These are phyloP conservation scores for Ascoidea asiatica DNA, from an alignment of 805 yeast genomes.

Conservation along the genomic window DNA sequence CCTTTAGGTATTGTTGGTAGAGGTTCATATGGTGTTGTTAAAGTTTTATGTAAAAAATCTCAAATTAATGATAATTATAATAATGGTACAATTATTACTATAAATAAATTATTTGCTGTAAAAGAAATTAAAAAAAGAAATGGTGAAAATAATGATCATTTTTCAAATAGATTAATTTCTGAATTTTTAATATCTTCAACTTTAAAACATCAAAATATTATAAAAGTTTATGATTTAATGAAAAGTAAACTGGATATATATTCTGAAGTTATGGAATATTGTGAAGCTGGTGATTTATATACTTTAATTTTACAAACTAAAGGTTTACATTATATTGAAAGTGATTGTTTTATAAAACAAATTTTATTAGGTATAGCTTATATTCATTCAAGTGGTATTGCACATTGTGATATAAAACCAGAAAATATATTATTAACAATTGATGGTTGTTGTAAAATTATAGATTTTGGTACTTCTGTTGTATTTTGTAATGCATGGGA, in stretches of 20 bases:
- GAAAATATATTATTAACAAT: constrained; percentile 69
- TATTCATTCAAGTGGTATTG: constrained; percentile 84
- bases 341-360: constrained; percentile 86
- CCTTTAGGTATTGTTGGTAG: constrained; percentile 49
- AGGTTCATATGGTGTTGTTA: constrained; percentile 92
- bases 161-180: constrained; percentile 59
- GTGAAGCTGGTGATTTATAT: constrained; percentile 72
- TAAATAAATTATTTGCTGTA: constrained; percentile 68
- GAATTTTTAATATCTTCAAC: constrained; percentile 78
- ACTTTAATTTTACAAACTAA: constrained; percentile 64
- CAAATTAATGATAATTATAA: constrained; percentile 26
- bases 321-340: constrained; percentile 69
- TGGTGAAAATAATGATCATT: constrained; percentile 50
- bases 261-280: constrained; percentile 77
- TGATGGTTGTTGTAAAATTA: constrained; percentile 62
- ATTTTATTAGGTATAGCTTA: constrained; percentile 70
- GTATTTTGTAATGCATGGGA: constrained; percentile 84
- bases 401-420: constrained; percentile 83
- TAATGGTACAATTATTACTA: too few species aligned
- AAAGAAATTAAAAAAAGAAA: constrained; percentile 63
- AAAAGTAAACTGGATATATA: constrained; percentile 75
- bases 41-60: constrained; percentile 32
- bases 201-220: constrained; percentile 64
- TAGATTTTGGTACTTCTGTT: constrained; percentile 82
- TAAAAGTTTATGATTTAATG: constrained; percentile 60